These are phyloP conservation scores for Rhododendron molle DNA, from an alignment of 148 eudicot species.

Conservation along the genomic window DNA sequence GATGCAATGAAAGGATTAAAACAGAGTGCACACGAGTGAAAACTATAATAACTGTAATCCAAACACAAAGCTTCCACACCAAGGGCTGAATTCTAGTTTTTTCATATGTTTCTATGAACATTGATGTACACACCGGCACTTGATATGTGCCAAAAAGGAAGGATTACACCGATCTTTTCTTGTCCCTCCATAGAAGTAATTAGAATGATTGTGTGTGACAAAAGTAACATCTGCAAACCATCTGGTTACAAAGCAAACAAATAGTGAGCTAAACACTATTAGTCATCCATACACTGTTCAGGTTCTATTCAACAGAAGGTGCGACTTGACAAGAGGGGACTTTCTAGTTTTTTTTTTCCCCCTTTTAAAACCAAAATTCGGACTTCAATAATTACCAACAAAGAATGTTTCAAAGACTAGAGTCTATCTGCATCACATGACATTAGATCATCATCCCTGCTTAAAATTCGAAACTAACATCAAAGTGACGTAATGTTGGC, in stretches of 20 bases:
- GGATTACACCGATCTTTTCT: background rate
- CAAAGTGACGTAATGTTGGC: background rate
- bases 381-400: background rate
- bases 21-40: no score
- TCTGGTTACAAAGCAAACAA: background rate
- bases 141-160: background rate
- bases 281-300: background rate
- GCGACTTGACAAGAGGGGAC: background rate
- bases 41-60: background rate
- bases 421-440: background rate
- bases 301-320: background rate
- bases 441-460: background rate
- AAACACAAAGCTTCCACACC: background rate
- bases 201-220: background rate
- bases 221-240: background rate
- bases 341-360: background rate
- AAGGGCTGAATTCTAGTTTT: background rate
- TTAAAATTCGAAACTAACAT: background rate
- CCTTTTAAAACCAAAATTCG: background rate
- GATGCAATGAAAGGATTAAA: background rate
- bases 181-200: background rate
- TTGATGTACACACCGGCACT: background rate
- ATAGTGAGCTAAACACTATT: background rate
- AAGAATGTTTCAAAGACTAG: background rate
- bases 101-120: background rate